Evolutionary conservation across 1,139 yeast species (phyloP).

Genomic region (Maudiozyma humilis): DNA sequence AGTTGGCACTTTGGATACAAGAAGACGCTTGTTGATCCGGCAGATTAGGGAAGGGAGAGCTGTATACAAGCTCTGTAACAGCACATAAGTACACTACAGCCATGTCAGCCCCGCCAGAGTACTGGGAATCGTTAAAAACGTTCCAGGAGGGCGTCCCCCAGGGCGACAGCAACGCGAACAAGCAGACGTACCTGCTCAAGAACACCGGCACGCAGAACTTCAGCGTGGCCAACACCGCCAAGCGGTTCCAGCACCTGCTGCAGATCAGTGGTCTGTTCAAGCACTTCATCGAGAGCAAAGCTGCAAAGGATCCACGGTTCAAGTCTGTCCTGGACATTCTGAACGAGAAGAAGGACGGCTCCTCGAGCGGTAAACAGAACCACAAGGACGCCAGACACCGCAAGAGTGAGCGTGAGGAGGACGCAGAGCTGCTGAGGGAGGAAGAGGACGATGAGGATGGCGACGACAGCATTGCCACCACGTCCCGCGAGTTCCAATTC

Average conservation of each 20-base stretch:
- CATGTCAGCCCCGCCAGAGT: conserved; percentile 12
- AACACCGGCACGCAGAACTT: conserved; percentile 34
- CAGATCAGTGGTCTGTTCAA: conserved; percentile 80
- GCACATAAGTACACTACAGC: too few species aligned
- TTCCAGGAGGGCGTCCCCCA: conserved; percentile 21
- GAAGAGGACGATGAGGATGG: conserved; percentile 62
- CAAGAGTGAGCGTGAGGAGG: conserved; percentile 85
- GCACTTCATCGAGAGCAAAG: conserved; percentile 76
- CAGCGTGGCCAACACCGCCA: conserved; percentile 63
- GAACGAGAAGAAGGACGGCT: conserved; percentile 34
- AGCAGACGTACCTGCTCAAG: conserved; percentile 35
- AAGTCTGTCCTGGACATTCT: conserved; percentile 47
- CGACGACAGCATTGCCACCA: conserved; percentile 26
- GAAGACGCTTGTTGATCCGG: neutral
- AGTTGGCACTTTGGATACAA: too few species aligned
- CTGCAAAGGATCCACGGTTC: conserved; percentile 66
- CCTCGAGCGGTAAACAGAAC: conserved; percentile 15
- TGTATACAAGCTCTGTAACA: neutral
- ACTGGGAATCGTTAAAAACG: conserved; percentile 22
- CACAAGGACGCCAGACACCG: conserved; percentile 36
- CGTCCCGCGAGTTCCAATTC: conserved; percentile 12
- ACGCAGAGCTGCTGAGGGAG: conserved; percentile 53
- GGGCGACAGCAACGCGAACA: conserved; percentile 19
- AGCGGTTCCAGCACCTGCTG: conserved; percentile 70
- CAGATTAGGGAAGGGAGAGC: neutral